Base-by-base conservation (phyloP, 331 rosid genomes). In the Malus hybrid region DNA sequence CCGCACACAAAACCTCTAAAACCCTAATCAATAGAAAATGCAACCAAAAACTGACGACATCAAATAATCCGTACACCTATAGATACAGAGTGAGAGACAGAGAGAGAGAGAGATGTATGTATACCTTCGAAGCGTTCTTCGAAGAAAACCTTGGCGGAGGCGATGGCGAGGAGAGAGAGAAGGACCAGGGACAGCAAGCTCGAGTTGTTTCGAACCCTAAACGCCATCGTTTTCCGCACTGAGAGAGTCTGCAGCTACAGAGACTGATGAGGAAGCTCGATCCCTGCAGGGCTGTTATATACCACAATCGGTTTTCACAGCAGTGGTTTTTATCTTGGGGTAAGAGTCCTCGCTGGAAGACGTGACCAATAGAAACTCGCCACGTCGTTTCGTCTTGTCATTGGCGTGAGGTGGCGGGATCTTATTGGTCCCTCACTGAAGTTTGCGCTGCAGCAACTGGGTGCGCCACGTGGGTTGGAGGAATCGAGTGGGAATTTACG, bases 111-210 rank as follows among this genome's bases (percentile, higher is more conserved):
- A 26, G 34, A 26, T 68, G 29, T 60, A 16, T 12, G 26, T 18
- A 79, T 88, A 95, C 99, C 99, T 1, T 92, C 87, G 69, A 95
- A 95, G 58, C 96, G 96, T 48, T 95, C 99, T 78, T 95, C 99
- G 81, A 95, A 92, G 89, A 24, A 24, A 24, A 24, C 24, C 24
- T 24, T 24, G 24, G 24, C 24, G 24, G 24, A 24, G 24, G 24
- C 88, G 81, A 86, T 24, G 3, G 92, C 83, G 34, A 92, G 63
- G 14, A 90, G 82, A 7, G 92, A 88, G 55, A 92, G 75, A 11
- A 90, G 76, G 82, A 84, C 22, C 73, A 92, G 84, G 75, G 86
- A 81, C 55, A 75, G 78, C 76, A 87, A 66, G 82, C 80, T 88
- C 85, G 97, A 91, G 96, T 85, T 81, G 96, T 84, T 81, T 8